Evolutionary conservation across 148 eudicot genomes (phyloP).

Genomic region (Camellia japonica): DNA sequence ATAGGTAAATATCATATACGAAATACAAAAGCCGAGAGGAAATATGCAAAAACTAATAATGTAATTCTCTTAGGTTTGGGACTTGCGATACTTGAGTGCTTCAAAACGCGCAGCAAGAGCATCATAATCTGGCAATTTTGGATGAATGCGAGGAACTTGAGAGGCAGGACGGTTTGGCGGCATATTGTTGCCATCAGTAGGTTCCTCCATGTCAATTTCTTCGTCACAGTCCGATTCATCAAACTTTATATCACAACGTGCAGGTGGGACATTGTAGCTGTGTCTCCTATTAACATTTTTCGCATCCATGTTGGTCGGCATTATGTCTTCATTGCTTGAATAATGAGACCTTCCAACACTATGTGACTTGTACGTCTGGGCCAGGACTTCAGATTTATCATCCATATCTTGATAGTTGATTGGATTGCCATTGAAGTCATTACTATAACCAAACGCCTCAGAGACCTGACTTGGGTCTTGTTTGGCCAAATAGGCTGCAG

Average conservation of each 20-base stretch:
- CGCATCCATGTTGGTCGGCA: conserved; percentile 18
- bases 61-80: conserved; percentile 14
- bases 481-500: conserved; percentile 70
- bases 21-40: neutral
- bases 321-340: conserved; percentile 1
- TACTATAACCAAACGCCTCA: conserved; percentile 8
- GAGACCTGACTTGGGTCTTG: conserved; percentile 24
- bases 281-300: conserved; percentile 41
- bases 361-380: neutral
- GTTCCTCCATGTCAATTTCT: conserved; percentile 48
- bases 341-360: conserved; percentile 12
- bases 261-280: conserved; percentile 50
- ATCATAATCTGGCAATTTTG: conserved; percentile 90
- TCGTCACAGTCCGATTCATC: conserved; percentile 85
- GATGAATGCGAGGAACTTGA: conserved; percentile 50
- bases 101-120: conserved; percentile 84
- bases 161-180: conserved; percentile 46
- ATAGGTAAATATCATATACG: neutral
- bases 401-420: conserved; percentile 1
- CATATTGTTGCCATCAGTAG: conserved; percentile 16
- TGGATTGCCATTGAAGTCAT: conserved; percentile 14
- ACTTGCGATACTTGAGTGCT: conserved; percentile 68
- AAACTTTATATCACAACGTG: conserved; percentile 50
- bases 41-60: neutral
- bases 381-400: conserved; percentile 5